Evolutionary conservation across 2,329 filamentous ascomycete species (phyloP).

Genomic region (Macrophomina phaseolina): DNA sequence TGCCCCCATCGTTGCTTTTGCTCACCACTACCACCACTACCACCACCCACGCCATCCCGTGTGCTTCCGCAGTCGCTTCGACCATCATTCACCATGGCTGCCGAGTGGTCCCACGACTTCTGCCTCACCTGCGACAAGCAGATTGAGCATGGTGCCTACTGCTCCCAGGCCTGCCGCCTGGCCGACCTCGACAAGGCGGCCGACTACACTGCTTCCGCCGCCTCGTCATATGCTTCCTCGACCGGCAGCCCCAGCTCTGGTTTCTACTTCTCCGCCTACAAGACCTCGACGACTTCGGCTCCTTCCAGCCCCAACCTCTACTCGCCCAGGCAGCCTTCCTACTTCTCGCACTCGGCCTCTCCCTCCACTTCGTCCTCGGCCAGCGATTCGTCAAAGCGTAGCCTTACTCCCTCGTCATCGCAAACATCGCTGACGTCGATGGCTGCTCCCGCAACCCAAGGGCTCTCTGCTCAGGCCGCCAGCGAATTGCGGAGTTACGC

Average conservation of each 20-base stretch:
- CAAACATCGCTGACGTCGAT: constrained; percentile 85
- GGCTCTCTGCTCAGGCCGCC: constrained; percentile 76
- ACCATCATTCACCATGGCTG: constrained; percentile 40
- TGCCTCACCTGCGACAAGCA: constrained; percentile 94
- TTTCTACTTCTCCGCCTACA: constrained; percentile 72
- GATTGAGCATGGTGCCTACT: constrained; percentile 79
- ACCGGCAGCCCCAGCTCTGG: constrained; percentile 57
- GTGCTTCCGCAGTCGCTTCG: not conserved
- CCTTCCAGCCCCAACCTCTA: constrained; percentile 52
- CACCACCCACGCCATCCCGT: not conserved
- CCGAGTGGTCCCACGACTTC: constrained; percentile 83
- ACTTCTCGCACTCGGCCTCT: constrained; percentile 43
- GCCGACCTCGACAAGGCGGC: constrained; percentile 81
- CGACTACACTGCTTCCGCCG: constrained; percentile 59
- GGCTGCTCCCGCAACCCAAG: constrained; percentile 62
- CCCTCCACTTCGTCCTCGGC: constrained; percentile 37
- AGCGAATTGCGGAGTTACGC: constrained; percentile 85
- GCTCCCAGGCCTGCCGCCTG: constrained; percentile 88
- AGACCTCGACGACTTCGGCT: constrained; percentile 56
- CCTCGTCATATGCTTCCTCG: constrained; percentile 53
- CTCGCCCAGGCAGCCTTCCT: constrained; percentile 41
- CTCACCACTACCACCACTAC: not conserved
- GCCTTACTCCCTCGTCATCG: constrained; percentile 69
- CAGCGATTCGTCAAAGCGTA: constrained; percentile 42
- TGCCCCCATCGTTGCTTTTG: not conserved